Evolutionary conservation across 805 yeast genomes (phyloP), one percentile per base, ranked within the genome.

Genomic region (Lipomyces starkeyi): DNA sequence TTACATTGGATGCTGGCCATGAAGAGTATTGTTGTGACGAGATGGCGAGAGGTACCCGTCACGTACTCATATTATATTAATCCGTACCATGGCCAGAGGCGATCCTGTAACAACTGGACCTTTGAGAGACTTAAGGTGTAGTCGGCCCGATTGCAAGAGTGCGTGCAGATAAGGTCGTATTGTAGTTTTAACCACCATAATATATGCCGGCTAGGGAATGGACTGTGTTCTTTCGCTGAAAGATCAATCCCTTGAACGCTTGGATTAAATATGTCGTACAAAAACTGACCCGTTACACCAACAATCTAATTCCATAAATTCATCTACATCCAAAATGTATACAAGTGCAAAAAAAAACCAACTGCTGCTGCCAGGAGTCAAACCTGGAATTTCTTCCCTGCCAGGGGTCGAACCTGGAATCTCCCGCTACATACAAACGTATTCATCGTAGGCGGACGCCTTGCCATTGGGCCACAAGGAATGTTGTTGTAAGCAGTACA

Each of bases 141-240:
- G 40, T 37, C 43, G 43, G n/a, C 2, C 43, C 17, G 17, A 6
- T 14, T 37, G 43, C 17, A 17, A 37, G 17, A 13, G 43, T 35
- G 37, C 37, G 37, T 11, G 37, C 81, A 80, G 82, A 80, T 79
- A 80, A 82, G 82, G 82, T 80, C 81, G 79, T 77, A 77, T 80
- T 81, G 79, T 77, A 77, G 78, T 77, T 79, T 77, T 75, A 76
- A 76, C 75, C 13, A 37, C 5, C 79, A 75, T 79, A 79, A 79
- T 80, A 82, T 80, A 80, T 80, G 82, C 83, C 82, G 82, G 79
- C 82, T 79, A 79, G 81, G 82, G 80, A 80, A 78, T 80, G 80
- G 81, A 77, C 76, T 80, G 76, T 75, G 80, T 78, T 78, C 73
- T 77, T 76, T 73, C 4, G 29, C 29, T 3, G 29, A 27, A 27